Base-by-base conservation (phyloP, 2,329 filamentous ascomycete species). In the Exophiala alcalophila region DNA sequence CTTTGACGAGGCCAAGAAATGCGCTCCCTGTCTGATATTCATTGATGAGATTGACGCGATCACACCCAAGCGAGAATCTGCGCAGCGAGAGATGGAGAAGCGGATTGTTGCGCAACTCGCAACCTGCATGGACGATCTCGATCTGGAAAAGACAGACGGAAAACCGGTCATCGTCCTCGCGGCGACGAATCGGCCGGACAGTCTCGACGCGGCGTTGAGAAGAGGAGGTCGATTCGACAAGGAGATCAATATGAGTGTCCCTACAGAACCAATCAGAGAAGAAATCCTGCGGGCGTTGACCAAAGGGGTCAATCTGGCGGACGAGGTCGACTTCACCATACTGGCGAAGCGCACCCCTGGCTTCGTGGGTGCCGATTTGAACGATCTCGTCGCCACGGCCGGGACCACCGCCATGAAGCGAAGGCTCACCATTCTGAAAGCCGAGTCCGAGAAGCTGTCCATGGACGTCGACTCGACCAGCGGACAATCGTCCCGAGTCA, bases 31-130 rank as follows among this genome's bases (percentile, higher is more conserved):
- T 58, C 73, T 98, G 4, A 76, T 98, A 4, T 94, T 96, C 59
- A 85, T 97, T 44, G 89, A 95, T 55, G 84, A 95, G 55, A 86
- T 97, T 38, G 90, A 98, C 63, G 83, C 84, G 3, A 92, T 97
- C 57, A 86, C 89, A 35, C 86, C 86, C 0, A 94, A 94, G 62
- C 76, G 85, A 42, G 87, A 94, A 50, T 86, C 80, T 40, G 81
- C 84, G 1, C 85, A 92, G 58, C 83, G 84, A 58, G 88, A 95
- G 53, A 91, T 94, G 80, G 89, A 95, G 61, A 86, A 88, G 59
- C 74, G 89, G 39, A 92, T 94, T 50, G 83, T 94, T 9, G 79
- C 81, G 1, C 86, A 94, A 59, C 80, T 97, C 52, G 71, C 87
- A 42, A 83, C 84, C 14, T 94, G 89, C 44, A 94, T 97, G 84